Conservation (phyloP, 2,329 filamentous ascomycete genomes). For the Claviceps humidiphila region DNA sequence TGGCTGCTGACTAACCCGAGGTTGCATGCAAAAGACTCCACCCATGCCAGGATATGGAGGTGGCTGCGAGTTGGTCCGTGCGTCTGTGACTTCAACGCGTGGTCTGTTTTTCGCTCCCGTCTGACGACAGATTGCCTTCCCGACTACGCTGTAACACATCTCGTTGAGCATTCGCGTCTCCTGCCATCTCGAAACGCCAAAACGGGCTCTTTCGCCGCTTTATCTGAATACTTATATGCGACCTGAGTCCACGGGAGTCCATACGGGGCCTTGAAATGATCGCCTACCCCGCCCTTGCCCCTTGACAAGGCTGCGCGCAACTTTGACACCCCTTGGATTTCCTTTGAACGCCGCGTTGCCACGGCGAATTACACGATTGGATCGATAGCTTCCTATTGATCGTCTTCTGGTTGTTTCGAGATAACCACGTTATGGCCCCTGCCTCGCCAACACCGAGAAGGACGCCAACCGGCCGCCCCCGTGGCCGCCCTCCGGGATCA, state of each 20-base stretch:
- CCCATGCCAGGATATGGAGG: background rate
- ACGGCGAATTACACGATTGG: background rate
- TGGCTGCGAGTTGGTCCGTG: slow-evolving; percentile 9
- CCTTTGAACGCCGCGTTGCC: background rate
- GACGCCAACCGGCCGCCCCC: slow-evolving; percentile 29
- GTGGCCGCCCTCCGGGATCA: slow-evolving; percentile 32
- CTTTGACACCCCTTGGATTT: slow-evolving; percentile 2
- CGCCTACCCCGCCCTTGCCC: slow-evolving; percentile 13
- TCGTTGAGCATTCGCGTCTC: slow-evolving; percentile 7
- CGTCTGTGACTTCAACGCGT: slow-evolving; percentile 24
- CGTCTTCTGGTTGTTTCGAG: background rate
- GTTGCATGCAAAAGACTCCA: background rate
- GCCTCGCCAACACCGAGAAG: slow-evolving; percentile 27
- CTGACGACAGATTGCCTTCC: slow-evolving; percentile 14
- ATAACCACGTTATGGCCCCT: slow-evolving; percentile 17
- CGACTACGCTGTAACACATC: slow-evolving; percentile 20
- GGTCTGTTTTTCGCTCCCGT: slow-evolving; percentile 24
- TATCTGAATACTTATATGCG: slow-evolving; percentile 11
- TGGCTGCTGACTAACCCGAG: slow-evolving; percentile 7
- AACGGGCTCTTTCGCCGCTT: slow-evolving; percentile 11
- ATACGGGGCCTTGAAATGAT: slow-evolving; percentile 11
- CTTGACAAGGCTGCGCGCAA: slow-evolving; percentile 19
- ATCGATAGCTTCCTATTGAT: background rate
- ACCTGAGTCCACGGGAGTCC: slow-evolving; percentile 6
- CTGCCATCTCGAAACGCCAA: slow-evolving; percentile 15